phyloP scores from a whole-genome alignment of 2,329 filamentous ascomycete genomes.

The Alternaria ethzedia region DNA sequence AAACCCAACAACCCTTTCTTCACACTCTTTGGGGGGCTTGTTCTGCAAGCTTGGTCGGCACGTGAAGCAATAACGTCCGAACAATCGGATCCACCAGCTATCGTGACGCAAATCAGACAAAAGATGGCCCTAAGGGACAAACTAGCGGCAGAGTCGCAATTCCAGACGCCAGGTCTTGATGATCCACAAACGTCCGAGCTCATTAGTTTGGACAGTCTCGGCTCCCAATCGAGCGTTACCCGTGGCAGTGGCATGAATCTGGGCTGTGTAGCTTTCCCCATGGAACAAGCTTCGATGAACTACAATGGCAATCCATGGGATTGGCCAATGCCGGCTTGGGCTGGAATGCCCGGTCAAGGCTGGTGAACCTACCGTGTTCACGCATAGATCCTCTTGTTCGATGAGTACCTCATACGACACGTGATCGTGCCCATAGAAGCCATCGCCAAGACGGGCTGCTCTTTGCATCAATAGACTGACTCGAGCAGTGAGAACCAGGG shows the following conservation, averaged over 20 bases:
- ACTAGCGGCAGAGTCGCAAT: background rate
- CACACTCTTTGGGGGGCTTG: conserved; percentile 59
- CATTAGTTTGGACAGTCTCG: conserved; percentile 1
- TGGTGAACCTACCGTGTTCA: conserved; percentile 2
- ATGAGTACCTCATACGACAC: background rate
- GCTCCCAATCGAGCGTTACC: background rate
- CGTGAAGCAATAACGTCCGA: conserved; percentile 15
- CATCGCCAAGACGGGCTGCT: background rate
- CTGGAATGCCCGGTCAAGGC: conserved; percentile 5
- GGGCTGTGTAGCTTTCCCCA: background rate
- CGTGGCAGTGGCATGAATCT: background rate
- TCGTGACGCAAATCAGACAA: conserved; percentile 9
- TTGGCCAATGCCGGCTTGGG: conserved; percentile 10
- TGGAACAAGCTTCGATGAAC: background rate
- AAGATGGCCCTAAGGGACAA: background rate
- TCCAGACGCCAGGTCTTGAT: background rate
- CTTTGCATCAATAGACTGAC: background rate
- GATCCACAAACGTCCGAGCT: background rate
- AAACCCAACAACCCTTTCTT: conserved; percentile 32
- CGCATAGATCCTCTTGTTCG: background rate
- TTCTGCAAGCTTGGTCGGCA: conserved; percentile 59
- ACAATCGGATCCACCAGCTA: conserved; percentile 6
- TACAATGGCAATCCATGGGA: conserved; percentile 8
- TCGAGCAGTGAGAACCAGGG: background rate
- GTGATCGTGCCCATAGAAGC: background rate